phyloP scores from a whole-genome alignment of 1,139 yeast species.

The Hemisphaericaspora lyxosophila region DNA sequence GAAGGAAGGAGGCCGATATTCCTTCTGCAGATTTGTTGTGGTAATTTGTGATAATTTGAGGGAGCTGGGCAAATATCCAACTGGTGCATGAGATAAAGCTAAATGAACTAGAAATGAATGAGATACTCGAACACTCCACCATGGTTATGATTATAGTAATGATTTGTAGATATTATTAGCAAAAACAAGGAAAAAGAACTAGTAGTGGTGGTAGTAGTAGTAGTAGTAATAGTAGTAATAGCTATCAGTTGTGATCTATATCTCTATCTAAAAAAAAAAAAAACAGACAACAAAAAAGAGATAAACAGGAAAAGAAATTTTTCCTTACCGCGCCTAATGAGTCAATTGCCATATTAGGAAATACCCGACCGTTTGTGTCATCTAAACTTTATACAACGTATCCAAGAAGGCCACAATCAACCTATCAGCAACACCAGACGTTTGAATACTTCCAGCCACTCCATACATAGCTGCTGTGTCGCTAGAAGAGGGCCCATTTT shows the following conservation, averaged over 20 bases:
- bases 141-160: conserved; percentile 7
- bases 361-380: not conserved
- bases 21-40: conserved; percentile 82
- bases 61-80: conserved; percentile 87
- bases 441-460: conserved; percentile 86
- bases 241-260: not conserved
- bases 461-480: conserved; percentile 91
- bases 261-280: not conserved
- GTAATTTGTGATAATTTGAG: conserved; percentile 80
- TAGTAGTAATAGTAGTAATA: not conserved
- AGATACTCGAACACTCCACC: conserved; percentile 17
- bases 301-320: conserved; percentile 1
- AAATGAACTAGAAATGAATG: conserved; percentile 29
- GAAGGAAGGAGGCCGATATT: conserved; percentile 70
- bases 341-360: conserved; percentile 11
- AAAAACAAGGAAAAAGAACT: too few species aligned
- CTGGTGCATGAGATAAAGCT: conserved; percentile 40
- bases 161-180: too few species aligned
- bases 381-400: conserved; percentile 57
- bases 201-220: not conserved
- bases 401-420: conserved; percentile 80
- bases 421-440: conserved; percentile 82
- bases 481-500: conserved; percentile 33
- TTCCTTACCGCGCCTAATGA: conserved; percentile 12
- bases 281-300: not conserved